Evolutionary conservation across 306 rosid species (phyloP).

Genomic region (Inga laurina): DNA sequence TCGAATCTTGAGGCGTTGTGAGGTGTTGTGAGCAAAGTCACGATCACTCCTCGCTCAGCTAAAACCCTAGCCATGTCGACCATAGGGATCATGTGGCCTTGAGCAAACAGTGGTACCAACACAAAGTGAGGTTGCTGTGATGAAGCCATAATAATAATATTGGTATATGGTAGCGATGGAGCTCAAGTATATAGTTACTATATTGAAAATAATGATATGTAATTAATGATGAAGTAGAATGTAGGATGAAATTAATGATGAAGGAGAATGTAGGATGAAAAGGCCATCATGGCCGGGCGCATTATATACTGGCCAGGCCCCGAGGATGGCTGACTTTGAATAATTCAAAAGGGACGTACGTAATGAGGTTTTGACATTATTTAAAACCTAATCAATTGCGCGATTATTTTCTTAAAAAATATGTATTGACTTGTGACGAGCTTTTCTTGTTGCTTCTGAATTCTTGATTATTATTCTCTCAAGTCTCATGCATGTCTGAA

Average conservation of each 20-base stretch:
- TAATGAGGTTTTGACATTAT: not conserved
- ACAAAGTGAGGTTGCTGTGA: conserved; percentile 62
- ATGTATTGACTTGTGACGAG: not conserved
- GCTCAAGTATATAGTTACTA: not conserved
- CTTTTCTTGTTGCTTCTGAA: not conserved
- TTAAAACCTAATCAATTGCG: not conserved
- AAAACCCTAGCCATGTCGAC: conserved; percentile 77
- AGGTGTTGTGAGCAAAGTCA: conserved; percentile 72
- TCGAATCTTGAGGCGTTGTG: conserved; percentile 64
- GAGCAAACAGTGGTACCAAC: conserved; percentile 75
- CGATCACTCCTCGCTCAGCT: conserved; percentile 50
- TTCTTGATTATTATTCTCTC: not conserved
- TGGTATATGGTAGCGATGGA: not conserved
- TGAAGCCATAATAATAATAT: conserved; percentile 37
- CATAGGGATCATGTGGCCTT: conserved; percentile 96
- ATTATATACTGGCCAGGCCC: not conserved
- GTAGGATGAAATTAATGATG: not conserved
- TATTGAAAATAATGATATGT: not conserved
- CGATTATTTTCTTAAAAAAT: not conserved
- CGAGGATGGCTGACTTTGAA: not conserved
- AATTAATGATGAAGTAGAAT: not conserved
- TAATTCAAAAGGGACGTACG: not conserved
- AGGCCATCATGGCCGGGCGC: not conserved
- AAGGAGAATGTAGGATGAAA: not conserved
- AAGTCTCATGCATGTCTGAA: not conserved